phyloP scores from a whole-genome alignment of 1,139 yeast species.

The Hansenula sp. region DNA sequence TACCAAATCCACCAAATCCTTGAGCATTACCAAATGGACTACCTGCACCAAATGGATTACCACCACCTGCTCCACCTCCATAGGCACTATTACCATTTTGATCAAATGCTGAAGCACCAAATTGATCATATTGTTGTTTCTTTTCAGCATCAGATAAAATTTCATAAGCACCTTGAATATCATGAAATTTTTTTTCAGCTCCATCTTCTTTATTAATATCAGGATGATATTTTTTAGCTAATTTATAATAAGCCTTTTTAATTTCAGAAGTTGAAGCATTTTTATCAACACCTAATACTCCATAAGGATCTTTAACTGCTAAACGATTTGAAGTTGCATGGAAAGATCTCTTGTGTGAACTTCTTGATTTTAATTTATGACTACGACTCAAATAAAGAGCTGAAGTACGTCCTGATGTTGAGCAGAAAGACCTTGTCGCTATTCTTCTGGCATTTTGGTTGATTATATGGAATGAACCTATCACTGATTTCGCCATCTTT shows the following conservation, averaged over 20 bases:
- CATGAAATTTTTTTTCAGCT: constrained; percentile 87
- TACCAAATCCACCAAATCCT: constrained; percentile 37
- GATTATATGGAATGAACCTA: not conserved
- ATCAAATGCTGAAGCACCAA: constrained; percentile 84
- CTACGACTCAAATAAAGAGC: not conserved
- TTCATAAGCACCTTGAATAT: constrained; percentile 92
- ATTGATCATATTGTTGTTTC: constrained; percentile 86
- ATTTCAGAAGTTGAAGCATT: constrained; percentile 76
- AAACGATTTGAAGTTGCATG: constrained; percentile 14
- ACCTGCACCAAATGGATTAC: constrained; percentile 47
- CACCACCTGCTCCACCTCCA: constrained; percentile 18
- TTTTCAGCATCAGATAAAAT: constrained; percentile 82
- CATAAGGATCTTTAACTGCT: constrained; percentile 68
- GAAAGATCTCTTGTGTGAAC: constrained; percentile 9
- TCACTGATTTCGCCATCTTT: not conserved
- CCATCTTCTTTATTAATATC: constrained; percentile 90
- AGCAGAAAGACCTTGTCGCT: not conserved
- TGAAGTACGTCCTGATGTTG: not conserved
- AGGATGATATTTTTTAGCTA: constrained; percentile 94
- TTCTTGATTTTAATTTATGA: not conserved
- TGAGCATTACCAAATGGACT: constrained; percentile 31
- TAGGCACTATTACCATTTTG: constrained; percentile 42
- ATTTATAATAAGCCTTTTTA: constrained; percentile 88
- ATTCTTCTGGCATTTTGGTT: not conserved
- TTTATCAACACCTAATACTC: constrained; percentile 70